A percentile compares a stretch with the other conserved stretches of the same genome.
Conservation (phyloP, 345 rosid species). For the Sisymbrium irio region DNA sequence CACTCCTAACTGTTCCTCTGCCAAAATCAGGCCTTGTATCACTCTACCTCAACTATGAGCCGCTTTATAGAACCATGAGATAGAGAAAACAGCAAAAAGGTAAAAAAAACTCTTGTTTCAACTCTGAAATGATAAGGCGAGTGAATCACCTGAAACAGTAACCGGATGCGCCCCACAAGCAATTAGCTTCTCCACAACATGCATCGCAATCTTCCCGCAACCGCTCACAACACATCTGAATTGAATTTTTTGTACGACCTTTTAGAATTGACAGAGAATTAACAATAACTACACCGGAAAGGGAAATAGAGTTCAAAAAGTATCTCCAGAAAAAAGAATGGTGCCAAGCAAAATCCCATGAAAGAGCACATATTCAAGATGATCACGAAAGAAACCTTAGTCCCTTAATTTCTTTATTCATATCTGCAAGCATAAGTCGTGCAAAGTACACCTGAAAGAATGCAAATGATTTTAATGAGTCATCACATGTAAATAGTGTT, state of each 20-base stretch:
- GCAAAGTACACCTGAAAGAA: constrained; percentile 93
- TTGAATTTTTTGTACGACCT: background rate
- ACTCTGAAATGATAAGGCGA: background rate
- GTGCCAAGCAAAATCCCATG: background rate
- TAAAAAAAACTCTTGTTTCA: background rate
- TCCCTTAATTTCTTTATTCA: constrained; percentile 95
- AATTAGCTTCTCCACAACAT: constrained; percentile 95
- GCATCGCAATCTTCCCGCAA: constrained; percentile 98
- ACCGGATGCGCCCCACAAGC: constrained; percentile 94
- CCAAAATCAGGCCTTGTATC: background rate
- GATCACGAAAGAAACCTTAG: constrained; percentile 56
- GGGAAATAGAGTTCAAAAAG: background rate
- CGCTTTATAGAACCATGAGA: constrained; percentile 9
- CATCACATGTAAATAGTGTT: background rate
- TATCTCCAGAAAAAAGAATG: background rate
- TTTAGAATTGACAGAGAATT: background rate
- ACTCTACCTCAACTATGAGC: background rate
- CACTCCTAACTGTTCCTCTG: background rate
- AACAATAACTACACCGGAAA: background rate
- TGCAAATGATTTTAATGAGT: background rate
- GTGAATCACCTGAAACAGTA: constrained; percentile 71
- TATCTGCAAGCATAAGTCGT: constrained; percentile 86
- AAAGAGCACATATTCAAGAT: background rate
- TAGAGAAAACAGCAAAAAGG: background rate
- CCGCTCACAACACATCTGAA: constrained; percentile 94